Base-by-base conservation (phyloP, 1,284 basidiomycete species). In the Pyrrhoderma noxium region DNA sequence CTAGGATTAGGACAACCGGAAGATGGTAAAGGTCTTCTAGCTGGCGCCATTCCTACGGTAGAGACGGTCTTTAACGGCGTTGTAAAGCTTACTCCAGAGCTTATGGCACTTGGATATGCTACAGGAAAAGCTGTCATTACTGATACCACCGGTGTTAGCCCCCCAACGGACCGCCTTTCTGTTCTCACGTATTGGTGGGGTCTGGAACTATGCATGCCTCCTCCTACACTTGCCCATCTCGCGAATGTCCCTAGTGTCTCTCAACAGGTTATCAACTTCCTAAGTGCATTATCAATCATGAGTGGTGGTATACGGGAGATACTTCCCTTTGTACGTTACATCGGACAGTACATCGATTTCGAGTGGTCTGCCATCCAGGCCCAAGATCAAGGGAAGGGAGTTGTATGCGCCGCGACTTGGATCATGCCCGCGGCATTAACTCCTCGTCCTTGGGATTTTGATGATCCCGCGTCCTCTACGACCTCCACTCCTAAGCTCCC, bases 111-210 rank as follows among this genome's bases (percentile, higher is more conserved):
- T 23, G 85, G 87, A 7, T 89, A 79, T 63, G 85, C 85, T 9
- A 84, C 83, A 5, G 84, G 86, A 18, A 74, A 71, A 58, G 72
- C 76, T 1, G 65, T 89, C 21, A 46, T 75, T n/a, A 5, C 38
- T 7, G 78, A 86, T 56, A 87, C 90, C 62, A 72, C 70, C 54
- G 80, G 78, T 2, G 64, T 90, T 42, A 72, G 80, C 59, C 86
- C 85, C 2, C 88, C 87, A 1, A 76, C 70, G 1, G 87, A 90
- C 61, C 75, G 87, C 44, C 77, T 89, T 64, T 86, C 84, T 9
- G 73, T 85, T 14, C 67, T 90, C 19, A 87, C 86, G n/a, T 89
- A 89, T 64, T 89, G 88, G 88, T 90, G 87, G 87, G 87, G 87
- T 13, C 69, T 89, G 3, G 87, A 90, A 62, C 52, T 89, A 0